Conservation (phyloP, 192 early-diverging fungal genomes). For the Coemansia aciculifera region DNA sequence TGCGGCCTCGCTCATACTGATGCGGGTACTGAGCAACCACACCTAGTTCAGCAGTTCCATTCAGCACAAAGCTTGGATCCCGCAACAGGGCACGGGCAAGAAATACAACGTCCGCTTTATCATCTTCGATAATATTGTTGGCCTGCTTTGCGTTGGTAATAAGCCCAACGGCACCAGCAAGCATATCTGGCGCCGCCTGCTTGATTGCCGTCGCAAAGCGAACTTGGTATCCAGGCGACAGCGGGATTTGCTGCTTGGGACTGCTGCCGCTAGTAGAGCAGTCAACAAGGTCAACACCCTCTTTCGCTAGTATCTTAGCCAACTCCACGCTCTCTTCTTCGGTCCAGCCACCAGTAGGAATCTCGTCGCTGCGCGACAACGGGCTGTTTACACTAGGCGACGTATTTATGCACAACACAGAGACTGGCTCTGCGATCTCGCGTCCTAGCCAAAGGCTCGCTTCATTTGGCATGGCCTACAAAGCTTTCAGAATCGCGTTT, state of each 20-base stretch:
- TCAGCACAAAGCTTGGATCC: slow-evolving; percentile 67
- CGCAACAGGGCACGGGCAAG: slow-evolving; percentile 71
- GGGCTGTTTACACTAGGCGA: too few relatives aligned
- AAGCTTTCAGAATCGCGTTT: background rate
- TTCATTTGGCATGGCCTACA: background rate
- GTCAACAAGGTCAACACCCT: slow-evolving; percentile 88
- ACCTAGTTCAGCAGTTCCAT: slow-evolving; percentile 66
- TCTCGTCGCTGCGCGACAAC: slow-evolving; percentile 1
- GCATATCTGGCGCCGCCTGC: slow-evolving; percentile 58
- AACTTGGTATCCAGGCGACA: slow-evolving; percentile 65
- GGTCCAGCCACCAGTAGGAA: slow-evolving; percentile 63
- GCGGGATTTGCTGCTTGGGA: slow-evolving; percentile 55
- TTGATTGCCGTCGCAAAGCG: slow-evolving; percentile 67
- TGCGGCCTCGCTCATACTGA: slow-evolving; percentile 64
- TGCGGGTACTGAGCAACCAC: slow-evolving; percentile 61
- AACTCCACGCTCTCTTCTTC: slow-evolving; percentile 71
- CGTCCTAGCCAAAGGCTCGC: background rate
- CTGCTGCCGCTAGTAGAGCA: slow-evolving; percentile 75
- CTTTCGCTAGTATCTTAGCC: slow-evolving; percentile 53
- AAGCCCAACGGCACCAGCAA: slow-evolving; percentile 67
- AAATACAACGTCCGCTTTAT: slow-evolving; percentile 73
- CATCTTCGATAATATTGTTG: slow-evolving; percentile 62
- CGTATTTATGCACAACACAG: background rate
- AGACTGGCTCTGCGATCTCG: background rate
- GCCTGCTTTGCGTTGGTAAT: slow-evolving; percentile 70